Conservation (phyloP, 2,329 filamentous ascomycete species). For the Hypoxylon sp. region DNA sequence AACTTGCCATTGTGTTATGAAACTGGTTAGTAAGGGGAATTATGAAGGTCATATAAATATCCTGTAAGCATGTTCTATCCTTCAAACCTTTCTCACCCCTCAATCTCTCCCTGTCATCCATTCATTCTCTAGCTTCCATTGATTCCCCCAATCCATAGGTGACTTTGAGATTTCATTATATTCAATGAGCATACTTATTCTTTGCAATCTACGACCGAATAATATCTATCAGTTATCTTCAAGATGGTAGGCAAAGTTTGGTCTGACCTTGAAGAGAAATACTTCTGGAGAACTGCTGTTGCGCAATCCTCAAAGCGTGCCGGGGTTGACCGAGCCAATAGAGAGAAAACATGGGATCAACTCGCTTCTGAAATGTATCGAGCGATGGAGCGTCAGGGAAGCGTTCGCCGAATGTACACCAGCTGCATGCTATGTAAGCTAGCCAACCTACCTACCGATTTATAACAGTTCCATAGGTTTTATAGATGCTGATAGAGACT, state of each 20-base stretch:
- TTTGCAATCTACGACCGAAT: not conserved
- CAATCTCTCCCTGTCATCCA: not conserved
- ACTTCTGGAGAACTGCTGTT: conserved; percentile 64
- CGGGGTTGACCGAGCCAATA: conserved; percentile 49
- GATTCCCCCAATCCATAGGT: not conserved
- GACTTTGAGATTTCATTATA: not conserved
- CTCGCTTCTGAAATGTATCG: conserved; percentile 59
- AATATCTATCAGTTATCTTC: conserved; percentile 1
- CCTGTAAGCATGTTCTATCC: conserved; percentile 8
- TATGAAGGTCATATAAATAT: conserved; percentile 7
- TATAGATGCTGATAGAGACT: conserved; percentile 1
- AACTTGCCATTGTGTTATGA: not conserved
- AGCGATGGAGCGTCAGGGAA: conserved; percentile 52
- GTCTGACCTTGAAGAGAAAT: conserved; percentile 63
- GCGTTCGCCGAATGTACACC: conserved; percentile 59
- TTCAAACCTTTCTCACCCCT: conserved; percentile 1
- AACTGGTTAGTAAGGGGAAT: not conserved
- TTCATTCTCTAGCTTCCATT: conserved; percentile 1
- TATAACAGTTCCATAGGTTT: not conserved
- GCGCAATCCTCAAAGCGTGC: conserved; percentile 57
- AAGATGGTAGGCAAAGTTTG: conserved; percentile 67
- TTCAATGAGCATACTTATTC: conserved; percentile 9
- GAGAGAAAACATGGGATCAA: conserved; percentile 56
- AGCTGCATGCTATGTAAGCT: conserved; percentile 60
- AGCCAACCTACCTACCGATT: conserved; percentile 30